phyloP scores from a whole-genome alignment of 2,329 filamentous ascomycete species.

The Tolypocladium inflatum region DNA sequence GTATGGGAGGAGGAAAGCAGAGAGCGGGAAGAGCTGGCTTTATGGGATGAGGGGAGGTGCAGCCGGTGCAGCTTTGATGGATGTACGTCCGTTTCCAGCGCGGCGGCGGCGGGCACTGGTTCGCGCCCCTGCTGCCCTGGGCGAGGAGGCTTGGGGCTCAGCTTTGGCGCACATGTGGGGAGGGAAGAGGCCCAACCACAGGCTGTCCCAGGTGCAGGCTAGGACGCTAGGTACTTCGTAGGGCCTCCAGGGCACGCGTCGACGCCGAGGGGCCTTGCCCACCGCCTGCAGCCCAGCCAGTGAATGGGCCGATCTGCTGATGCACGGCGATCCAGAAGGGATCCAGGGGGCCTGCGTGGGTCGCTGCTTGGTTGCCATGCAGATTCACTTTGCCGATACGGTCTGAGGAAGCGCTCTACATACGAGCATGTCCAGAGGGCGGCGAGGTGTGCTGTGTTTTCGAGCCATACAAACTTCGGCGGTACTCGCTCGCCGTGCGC shows the following conservation, averaged over 20 bases:
- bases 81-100: neutral
- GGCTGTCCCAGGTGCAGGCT: neutral
- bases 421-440: neutral
- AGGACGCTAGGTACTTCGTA: neutral
- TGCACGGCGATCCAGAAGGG: neutral
- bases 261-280: neutral
- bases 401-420: neutral
- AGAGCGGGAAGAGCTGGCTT: slow-evolving; percentile 3
- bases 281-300: neutral
- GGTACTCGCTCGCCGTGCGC: neutral
- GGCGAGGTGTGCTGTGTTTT: neutral
- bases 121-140: neutral
- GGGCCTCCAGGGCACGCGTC: neutral
- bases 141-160: slow-evolving; percentile 13
- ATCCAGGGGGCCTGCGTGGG: neutral
- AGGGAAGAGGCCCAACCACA: slow-evolving; percentile 1
- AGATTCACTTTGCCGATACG: neutral
- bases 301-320: neutral
- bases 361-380: neutral
- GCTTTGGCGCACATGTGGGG: slow-evolving; percentile 7
- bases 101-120: neutral
- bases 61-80: slow-evolving; percentile 2
- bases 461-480: neutral
- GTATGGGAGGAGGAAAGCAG: neutral
- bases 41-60: slow-evolving; percentile 8